These are phyloP conservation scores for Taphrina communis DNA, from an alignment of 1,139 yeast genomes.

Conservation along the genomic window DNA sequence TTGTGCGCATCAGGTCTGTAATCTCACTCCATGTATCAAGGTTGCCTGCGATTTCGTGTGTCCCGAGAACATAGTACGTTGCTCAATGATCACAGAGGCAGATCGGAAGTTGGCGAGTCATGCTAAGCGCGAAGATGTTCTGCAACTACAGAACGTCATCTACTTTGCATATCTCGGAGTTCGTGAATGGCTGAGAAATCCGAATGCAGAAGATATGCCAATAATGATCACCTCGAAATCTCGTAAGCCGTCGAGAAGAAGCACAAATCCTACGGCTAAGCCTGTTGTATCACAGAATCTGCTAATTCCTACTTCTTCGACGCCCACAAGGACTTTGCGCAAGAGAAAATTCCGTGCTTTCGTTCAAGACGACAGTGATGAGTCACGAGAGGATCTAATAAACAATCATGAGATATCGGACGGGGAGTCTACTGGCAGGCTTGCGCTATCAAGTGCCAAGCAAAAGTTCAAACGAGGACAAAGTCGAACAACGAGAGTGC, in stretches of 20 bases:
- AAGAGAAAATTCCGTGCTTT: background rate
- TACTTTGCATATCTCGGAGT: slow-evolving; percentile 41
- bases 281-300: background rate
- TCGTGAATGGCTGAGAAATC: slow-evolving; percentile 3
- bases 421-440: background rate
- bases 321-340: background rate
- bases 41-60: slow-evolving; percentile 45
- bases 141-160: slow-evolving; percentile 44
- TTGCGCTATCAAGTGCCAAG: background rate
- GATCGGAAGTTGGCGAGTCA: slow-evolving; percentile 43
- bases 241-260: background rate
- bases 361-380: background rate
- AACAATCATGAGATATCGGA: background rate
- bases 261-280: background rate
- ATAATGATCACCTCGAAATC: background rate
- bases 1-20: slow-evolving; percentile 46
- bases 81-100: slow-evolving; percentile 40
- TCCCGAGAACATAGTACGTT: slow-evolving; percentile 45
- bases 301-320: background rate
- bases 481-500: no score
- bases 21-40: slow-evolving; percentile 44
- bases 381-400: background rate
- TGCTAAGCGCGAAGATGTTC: slow-evolving; percentile 44
- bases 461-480: background rate
- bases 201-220: background rate